phyloP scores from a whole-genome alignment of 148 eudicot species.

The Silene conica region DNA sequence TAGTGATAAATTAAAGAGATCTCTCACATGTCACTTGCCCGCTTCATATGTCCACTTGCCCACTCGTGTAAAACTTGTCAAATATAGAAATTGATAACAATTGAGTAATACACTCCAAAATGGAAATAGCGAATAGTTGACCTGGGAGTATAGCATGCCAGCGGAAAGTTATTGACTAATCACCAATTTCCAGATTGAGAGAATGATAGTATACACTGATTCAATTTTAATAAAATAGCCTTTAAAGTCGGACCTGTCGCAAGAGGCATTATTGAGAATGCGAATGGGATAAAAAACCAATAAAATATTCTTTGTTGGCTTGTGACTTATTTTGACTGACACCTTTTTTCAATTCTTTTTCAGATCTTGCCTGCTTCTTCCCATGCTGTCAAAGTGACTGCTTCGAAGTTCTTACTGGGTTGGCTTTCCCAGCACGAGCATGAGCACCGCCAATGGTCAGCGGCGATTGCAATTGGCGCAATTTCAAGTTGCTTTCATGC shows the following conservation, averaged over 20 bases:
- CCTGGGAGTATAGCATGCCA: background rate
- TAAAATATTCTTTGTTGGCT: background rate
- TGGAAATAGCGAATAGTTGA: too few relatives aligned
- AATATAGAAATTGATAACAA: too few relatives aligned
- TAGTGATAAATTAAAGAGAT: too few relatives aligned
- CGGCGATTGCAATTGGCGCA: slow-evolving; percentile 89
- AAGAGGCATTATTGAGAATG: too few relatives aligned
- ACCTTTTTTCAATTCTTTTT: slow-evolving; percentile 10
- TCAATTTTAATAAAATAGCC: background rate
- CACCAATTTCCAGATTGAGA: background rate
- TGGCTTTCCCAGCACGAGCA: slow-evolving; percentile 90
- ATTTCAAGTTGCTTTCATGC: slow-evolving; percentile 72
- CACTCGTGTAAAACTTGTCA: too few relatives aligned
- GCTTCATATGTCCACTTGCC: too few relatives aligned
- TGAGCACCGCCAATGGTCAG: slow-evolving; percentile 96
- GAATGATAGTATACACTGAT: background rate
- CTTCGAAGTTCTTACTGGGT: slow-evolving; percentile 63
- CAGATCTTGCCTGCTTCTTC: slow-evolving; percentile 85
- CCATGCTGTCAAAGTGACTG: slow-evolving; percentile 67
- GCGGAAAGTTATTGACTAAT: background rate
- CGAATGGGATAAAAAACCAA: too few relatives aligned
- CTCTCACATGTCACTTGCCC: too few relatives aligned
- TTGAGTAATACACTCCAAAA: too few relatives aligned
- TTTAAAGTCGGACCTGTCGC: background rate
- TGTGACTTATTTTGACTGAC: background rate